Evolutionary conservation across 202 grass and related monocot species (phyloP), one percentile per base, ranked within the genome.

Genomic region (Schoenoplectus tabernaemontani): DNA sequence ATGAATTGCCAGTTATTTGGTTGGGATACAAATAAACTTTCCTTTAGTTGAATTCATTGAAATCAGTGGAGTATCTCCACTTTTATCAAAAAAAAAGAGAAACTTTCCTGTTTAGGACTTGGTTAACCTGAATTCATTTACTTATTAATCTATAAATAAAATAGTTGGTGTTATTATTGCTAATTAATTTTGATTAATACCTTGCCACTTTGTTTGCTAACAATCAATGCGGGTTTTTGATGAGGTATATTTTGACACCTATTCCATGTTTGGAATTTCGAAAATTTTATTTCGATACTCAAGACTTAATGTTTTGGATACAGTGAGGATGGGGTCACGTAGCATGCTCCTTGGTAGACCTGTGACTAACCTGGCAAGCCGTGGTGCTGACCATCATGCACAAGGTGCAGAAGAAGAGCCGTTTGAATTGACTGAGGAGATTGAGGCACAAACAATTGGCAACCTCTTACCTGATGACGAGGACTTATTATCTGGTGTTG

Each of bases 381-480:
- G 78, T 64, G 70, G 47, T 20, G 30, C 28, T 75, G 70, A 75
- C 30, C 47, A 75, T 46, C 78, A 80, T 33, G 33, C 38, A 44
- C 42, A 64, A 28, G 39, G 78, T 64, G 65, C 53, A 5, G 91
- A 93, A 68, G 93, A 97, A 72, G 93, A 91, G 42, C 91, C 87
- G 37, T 91, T 93, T 47, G 83, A 91, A 59, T 83, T 92, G 47
- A 88, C 85, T 1, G 87, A 91, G 39, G 93, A 93, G 86, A 93
- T 93, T 1, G 93, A 93, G 87, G 91, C 88, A 17, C 93, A 88
- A 60, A 90, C 88, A 73, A 97, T 97, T 60, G 93, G 93, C 75
- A 85, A 97, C 75, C 87, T 97, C 22, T 87, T 97, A 79, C 93
- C 93, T 88, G 86, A 97, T 68, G 93, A 97, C 9, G 93, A 93